Evolutionary conservation across 2,329 filamentous ascomycete species (phyloP).

Genomic region (Colletotrichum tanaceti): DNA sequence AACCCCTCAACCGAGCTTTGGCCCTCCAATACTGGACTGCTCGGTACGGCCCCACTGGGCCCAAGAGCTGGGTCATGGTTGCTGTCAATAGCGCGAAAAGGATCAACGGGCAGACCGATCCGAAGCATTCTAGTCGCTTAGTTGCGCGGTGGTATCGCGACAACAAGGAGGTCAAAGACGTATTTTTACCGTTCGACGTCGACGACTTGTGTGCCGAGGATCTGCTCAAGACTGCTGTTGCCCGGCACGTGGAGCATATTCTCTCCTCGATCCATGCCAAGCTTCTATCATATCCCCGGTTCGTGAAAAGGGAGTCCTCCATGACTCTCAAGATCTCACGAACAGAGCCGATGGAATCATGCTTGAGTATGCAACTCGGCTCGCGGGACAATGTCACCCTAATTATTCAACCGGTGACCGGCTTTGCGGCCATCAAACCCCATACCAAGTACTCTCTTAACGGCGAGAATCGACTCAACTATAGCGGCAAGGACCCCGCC

Average conservation of each 20-base stretch:
- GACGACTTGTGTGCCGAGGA: constrained; percentile 77
- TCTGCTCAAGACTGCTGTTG: constrained; percentile 79
- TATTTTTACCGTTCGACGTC: constrained; percentile 75
- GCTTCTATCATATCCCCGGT: constrained; percentile 70
- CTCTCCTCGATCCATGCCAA: constrained; percentile 74
- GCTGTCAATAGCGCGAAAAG: constrained; percentile 78
- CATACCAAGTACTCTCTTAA: constrained; percentile 66
- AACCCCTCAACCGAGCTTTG: constrained; percentile 82
- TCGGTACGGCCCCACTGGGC: constrained; percentile 64
- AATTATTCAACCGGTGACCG: constrained; percentile 81
- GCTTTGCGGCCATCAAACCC: constrained; percentile 78
- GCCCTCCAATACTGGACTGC: constrained; percentile 92
- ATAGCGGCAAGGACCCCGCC: constrained; percentile 63
- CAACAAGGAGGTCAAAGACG: constrained; percentile 77
- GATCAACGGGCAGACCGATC: constrained; percentile 52
- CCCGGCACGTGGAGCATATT: constrained; percentile 78
- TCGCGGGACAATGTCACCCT: constrained; percentile 69
- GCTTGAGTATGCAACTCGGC: constrained; percentile 76
- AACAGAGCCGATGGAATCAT: constrained; percentile 73
- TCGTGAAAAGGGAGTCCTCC: constrained; percentile 67
- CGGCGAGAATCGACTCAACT: constrained; percentile 74
- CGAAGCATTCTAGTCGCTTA: constrained; percentile 65
- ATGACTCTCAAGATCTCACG: constrained; percentile 69
- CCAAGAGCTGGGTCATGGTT: constrained; percentile 92
- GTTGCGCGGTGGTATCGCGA: constrained; percentile 86